Evolutionary conservation across 169 alveolate species (phyloP).

Genomic region (Cyclospora cayetanensis): DNA sequence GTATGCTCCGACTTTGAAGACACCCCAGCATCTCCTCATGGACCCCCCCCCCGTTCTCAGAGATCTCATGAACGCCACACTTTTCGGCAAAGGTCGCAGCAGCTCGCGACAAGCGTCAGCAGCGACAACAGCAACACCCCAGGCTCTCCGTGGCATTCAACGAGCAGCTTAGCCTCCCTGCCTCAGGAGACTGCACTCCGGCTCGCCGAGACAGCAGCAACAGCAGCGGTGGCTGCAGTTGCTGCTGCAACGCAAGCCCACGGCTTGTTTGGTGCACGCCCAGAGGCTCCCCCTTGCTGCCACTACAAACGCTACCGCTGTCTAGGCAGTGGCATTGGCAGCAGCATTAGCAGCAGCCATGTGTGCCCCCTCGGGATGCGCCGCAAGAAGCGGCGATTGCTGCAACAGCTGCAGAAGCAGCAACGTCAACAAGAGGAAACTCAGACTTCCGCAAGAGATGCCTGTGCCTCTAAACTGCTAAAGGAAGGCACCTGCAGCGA

Average conservation of each 20-base stretch:
- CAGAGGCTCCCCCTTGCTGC: neutral
- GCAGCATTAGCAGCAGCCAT: constrained; percentile 21
- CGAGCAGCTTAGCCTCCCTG: constrained; percentile 5
- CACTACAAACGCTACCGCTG: neutral
- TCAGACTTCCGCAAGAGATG: neutral
- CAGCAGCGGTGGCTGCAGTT: constrained; percentile 29
- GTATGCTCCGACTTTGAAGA: neutral
- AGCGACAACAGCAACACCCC: constrained; percentile 11
- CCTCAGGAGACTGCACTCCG: constrained; percentile 12
- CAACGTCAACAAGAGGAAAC: neutral
- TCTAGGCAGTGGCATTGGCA: no score
- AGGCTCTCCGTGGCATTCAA: constrained; percentile 7
- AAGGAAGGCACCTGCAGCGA: no score
- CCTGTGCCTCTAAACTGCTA: no score
- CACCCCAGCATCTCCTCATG: neutral
- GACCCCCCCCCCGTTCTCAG: neutral
- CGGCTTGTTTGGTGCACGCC: neutral
- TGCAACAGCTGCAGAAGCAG: neutral
- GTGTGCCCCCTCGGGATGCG: neutral
- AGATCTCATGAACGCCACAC: no score
- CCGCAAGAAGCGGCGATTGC: neutral
- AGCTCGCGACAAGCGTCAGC: neutral
- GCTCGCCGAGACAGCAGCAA: constrained; percentile 10
- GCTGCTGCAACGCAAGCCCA: constrained; percentile 23
- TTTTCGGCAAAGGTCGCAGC: neutral